Evolutionary conservation across 345 rosid species (phyloP), one percentile per base, ranked within the genome.

Genomic region (Noccaea caerulescens): DNA sequence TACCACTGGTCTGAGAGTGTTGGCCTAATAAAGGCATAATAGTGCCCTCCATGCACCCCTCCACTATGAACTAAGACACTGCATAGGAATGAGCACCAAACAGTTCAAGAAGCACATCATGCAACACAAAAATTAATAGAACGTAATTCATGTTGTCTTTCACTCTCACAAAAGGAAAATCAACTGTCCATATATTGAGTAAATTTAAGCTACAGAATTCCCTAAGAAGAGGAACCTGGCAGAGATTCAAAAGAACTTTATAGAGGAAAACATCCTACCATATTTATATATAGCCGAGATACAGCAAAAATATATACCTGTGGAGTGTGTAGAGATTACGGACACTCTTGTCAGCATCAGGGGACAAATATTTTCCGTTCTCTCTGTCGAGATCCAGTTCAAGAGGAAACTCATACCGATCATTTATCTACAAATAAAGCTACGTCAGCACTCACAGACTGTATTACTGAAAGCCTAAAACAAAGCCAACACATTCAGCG

Each of bases 21-120:
- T 47, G 97, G 98, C 81, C 98, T 84, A 53, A 90, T 93, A 73
- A 84, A 93, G 54, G 98, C 98, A 85, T 93, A 93, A 76, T 93
- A 93, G 72, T 93, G 98, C 56, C 98, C 98, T 64, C 98, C 98
- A 66, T 93, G 98, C 71, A 93, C 88, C 51, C 98, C 98, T 66
- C 98, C 98, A 33, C 98, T 93, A 52, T 93, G 98, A 83, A 93
- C 98, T 80, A 93, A 82, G 70, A 93, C 98, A 67, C 98, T 93
- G 85, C 66, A 73, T 13, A 62, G 57, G 60, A 52, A 59, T 18
- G 71, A 54, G 58, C 5, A 71, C 45, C 50, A 74, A 60, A 59
- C 43, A 13, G 47, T 7, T 51, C 60, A 78, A 38, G 53, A 68
- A 53, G 32, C 52, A 36, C 14, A 60, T 20, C 9, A 23, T 30